These are phyloP conservation scores for Atkinsonella hypoxylon DNA, from an alignment of 2,329 filamentous ascomycete genomes.

Conservation along the genomic window DNA sequence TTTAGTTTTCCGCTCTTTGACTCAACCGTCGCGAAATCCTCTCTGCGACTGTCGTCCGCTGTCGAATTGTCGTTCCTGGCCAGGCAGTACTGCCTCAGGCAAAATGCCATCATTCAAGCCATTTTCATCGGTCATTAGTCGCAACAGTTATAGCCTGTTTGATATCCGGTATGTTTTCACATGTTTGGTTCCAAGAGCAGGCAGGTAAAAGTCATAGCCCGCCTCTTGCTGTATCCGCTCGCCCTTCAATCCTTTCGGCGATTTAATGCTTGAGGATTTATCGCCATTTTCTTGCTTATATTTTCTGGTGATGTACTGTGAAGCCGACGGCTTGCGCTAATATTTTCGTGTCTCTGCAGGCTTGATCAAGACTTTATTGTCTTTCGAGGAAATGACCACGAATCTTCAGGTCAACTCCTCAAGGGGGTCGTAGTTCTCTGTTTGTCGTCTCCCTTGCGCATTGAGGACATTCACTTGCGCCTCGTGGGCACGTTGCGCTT, in stretches of 20 bases:
- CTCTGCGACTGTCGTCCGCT: not conserved
- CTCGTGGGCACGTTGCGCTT: slow-evolving; percentile 55
- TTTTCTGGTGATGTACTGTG: not conserved
- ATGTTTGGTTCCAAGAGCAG: not conserved
- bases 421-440: slow-evolving; percentile 66
- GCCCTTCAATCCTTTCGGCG: not conserved
- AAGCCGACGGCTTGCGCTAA: not conserved
- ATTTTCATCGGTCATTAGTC: slow-evolving; percentile 39
- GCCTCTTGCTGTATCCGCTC: not conserved
- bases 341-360: slow-evolving; percentile 27
- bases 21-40: not conserved
- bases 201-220: not conserved
- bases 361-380: slow-evolving; percentile 71
- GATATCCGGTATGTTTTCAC: slow-evolving; percentile 41
- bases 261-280: not conserved
- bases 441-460: slow-evolving; percentile 53
- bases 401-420: slow-evolving; percentile 63
- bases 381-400: slow-evolving; percentile 62
- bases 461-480: slow-evolving; percentile 62
- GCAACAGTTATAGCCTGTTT: slow-evolving; percentile 41
- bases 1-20: not conserved
- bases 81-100: not conserved
- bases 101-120: slow-evolving; percentile 46
- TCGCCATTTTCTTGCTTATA: not conserved
- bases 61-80: not conserved